Percentiles rank a stretch among this genome's conserved stretches.
Evolutionary conservation across 768 basidiomycete genomes (phyloP).

Genomic region (Agaricus sinodeliciosus): DNA sequence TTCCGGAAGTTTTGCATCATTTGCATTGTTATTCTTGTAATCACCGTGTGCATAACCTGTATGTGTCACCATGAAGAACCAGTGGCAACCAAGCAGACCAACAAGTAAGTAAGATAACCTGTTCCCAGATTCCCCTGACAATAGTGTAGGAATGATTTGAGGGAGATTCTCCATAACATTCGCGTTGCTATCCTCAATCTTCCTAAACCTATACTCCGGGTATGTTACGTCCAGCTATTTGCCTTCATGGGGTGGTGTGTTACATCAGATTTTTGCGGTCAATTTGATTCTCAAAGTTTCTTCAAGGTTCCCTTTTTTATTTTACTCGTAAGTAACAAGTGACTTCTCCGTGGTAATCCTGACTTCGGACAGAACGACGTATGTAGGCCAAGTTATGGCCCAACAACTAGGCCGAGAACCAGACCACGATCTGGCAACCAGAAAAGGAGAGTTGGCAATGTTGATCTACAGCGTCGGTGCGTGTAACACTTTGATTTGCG

Average conservation of each 20-base stretch:
- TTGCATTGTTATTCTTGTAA: slow-evolving; percentile 68
- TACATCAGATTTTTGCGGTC: not conserved
- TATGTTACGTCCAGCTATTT: slow-evolving; percentile 90
- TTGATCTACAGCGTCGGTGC: slow-evolving; percentile 84
- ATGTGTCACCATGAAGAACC: slow-evolving; percentile 76
- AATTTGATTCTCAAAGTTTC: not conserved
- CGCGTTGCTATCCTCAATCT: slow-evolving; percentile 64
- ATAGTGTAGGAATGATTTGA: slow-evolving; percentile 39
- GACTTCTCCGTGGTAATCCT: not conserved
- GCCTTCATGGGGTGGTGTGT: slow-evolving; percentile 94
- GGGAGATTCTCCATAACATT: slow-evolving; percentile 79
- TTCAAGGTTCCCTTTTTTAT: slow-evolving; percentile 87
- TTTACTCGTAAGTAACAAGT: slow-evolving; percentile 61
- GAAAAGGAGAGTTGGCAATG: slow-evolving; percentile 85
- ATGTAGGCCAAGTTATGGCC: slow-evolving; percentile 92
- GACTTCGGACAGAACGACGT: slow-evolving; percentile 62
- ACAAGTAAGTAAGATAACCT: slow-evolving; percentile 28
- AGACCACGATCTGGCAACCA: slow-evolving; percentile 74
- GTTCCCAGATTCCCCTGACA: not conserved
- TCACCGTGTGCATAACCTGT: slow-evolving; percentile 87
- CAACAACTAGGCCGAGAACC: slow-evolving; percentile 68
- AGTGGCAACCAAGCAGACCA: slow-evolving; percentile 28
- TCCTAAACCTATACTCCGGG: slow-evolving; percentile 78
- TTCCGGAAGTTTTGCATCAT: slow-evolving; percentile 95
- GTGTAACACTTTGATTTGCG: slow-evolving; percentile 16